phyloP scores from a whole-genome alignment of 192 early-diverging fungal genomes.

The Linnemannia zychae region DNA sequence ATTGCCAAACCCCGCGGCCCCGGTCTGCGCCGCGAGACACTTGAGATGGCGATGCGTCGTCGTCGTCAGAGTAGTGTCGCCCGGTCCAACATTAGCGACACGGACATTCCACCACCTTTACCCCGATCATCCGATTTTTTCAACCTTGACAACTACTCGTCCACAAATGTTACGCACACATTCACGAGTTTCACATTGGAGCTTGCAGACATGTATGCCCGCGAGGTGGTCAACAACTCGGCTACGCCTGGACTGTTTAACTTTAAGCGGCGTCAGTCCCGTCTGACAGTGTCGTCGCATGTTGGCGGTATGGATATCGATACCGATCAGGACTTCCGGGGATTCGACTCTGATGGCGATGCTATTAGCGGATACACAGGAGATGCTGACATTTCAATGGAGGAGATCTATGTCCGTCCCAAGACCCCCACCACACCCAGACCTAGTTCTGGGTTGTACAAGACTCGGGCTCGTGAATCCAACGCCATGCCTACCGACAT shows the following conservation, averaged over 20 bases:
- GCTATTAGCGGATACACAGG: slow-evolving; percentile 51
- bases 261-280: slow-evolving; percentile 27
- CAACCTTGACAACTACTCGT: slow-evolving; percentile 26
- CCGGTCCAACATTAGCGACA: slow-evolving; percentile 14
- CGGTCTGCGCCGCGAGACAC: slow-evolving; percentile 32
- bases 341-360: slow-evolving; percentile 54
- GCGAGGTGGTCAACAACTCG: slow-evolving; percentile 45
- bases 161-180: slow-evolving; percentile 41
- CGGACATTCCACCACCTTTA: neutral
- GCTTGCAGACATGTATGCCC: slow-evolving; percentile 36
- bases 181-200: slow-evolving; percentile 51
- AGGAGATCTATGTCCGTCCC: slow-evolving; percentile 43
- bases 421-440: slow-evolving; percentile 15
- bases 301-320: slow-evolving; percentile 35
- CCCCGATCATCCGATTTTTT: slow-evolving; percentile 43
- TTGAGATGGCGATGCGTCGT: slow-evolving; percentile 54
- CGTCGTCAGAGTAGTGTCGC: slow-evolving; percentile 40
- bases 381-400: slow-evolving; percentile 54
- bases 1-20: slow-evolving; percentile 7
- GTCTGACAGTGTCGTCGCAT: slow-evolving; percentile 43
- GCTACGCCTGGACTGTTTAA: slow-evolving; percentile 43
- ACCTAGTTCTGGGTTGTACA: slow-evolving; percentile 4
- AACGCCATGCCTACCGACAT: neutral
- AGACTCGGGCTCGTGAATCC: slow-evolving; percentile 24
- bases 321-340: slow-evolving; percentile 42